Evolutionary conservation across 108 stramenopile species (phyloP), one percentile per base, ranked within the genome.

Genomic region (Cyclotella choctawhatcheeana): DNA sequence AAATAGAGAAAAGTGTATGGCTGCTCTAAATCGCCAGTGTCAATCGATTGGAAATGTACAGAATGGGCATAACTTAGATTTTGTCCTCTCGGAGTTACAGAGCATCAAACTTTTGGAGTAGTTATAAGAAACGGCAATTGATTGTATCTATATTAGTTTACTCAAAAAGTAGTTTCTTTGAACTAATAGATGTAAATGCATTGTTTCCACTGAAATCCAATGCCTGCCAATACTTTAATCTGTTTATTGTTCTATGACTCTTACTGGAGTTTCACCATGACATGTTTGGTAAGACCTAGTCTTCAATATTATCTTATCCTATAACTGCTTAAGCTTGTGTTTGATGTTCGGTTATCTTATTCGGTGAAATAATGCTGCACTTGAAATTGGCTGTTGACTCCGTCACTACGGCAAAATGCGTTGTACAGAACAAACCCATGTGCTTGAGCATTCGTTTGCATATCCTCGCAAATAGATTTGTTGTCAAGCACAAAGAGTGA

Each of bases 1-100:
- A 27, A 94, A 94, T 58, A 74, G 76, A 32, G 82, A 84, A 18
- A 71, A 82, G 27, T 82, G 64, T 30, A 45, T 14, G 27, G 32
- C 63, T 32, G n/a, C 61, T 3, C 70, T 79, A 66, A 18, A 73
- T 16, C 59, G 67, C 14, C 34, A 40, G 12, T 40, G 1, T 1
- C 20, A 60, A 29, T 16, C 30, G 16, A 6, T 6, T 14, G 29
- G 33, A 6, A 17, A 35, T 60, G 37, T 35, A 12, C 29, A 26
- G 59, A 60, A 20, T 35, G 37, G 59, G 5, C 33, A 60, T 60
- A 35, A 35, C 14, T 40, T 60, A 20, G 35, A 60, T 16, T 30
- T 21, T 21, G 37, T 22, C 1, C 40, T 24, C 21, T 37, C 59
- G 10, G 21, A 60, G 29, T 20, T 60, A 20, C n/a, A 60, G 35